Conservation (phyloP, 108 stramenopile species). For the Cylindrotheca fusiformis region DNA sequence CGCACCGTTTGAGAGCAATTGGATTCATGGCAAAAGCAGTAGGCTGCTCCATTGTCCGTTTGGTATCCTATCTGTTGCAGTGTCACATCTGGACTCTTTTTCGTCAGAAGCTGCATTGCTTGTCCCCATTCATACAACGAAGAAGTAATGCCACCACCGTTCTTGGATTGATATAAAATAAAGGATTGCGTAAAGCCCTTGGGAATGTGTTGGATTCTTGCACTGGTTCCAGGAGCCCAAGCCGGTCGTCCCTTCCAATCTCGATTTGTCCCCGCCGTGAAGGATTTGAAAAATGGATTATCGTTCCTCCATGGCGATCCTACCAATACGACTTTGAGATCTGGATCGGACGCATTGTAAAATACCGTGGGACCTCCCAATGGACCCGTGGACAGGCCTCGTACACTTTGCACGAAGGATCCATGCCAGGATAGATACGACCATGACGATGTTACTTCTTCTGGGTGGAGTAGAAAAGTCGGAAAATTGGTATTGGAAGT, state of each 20-base stretch:
- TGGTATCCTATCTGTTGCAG: conserved; percentile 40
- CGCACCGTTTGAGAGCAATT: conserved; percentile 27
- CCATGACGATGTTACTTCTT: background rate
- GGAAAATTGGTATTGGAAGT: conserved; percentile 6
- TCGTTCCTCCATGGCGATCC: conserved; percentile 4
- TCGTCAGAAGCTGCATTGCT: conserved; percentile 10
- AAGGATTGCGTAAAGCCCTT: conserved; percentile 8
- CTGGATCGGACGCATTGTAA: conserved; percentile 11
- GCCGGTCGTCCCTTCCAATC: conserved; percentile 22
- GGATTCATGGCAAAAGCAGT: conserved; percentile 34
- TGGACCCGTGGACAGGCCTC: conserved; percentile 23
- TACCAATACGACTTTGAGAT: background rate
- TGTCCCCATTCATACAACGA: conserved; percentile 36
- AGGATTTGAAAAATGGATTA: conserved; percentile 8
- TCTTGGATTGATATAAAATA: conserved; percentile 14
- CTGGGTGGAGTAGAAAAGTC: conserved; percentile 23
- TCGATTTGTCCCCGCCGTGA: conserved; percentile 18
- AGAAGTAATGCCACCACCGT: conserved; percentile 19
- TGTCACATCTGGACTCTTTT: conserved; percentile 25
- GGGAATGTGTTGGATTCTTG: conserved; percentile 12
- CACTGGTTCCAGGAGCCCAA: conserved; percentile 27
- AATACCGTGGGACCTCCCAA: conserved; percentile 42
- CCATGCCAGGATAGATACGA: conserved; percentile 35
- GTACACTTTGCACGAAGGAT: conserved; percentile 30
- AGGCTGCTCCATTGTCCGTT: conserved; percentile 46